These are phyloP conservation scores for Irpex sp. DNA, from an alignment of 1,284 basidiomycete species.

Conservation along the genomic window DNA sequence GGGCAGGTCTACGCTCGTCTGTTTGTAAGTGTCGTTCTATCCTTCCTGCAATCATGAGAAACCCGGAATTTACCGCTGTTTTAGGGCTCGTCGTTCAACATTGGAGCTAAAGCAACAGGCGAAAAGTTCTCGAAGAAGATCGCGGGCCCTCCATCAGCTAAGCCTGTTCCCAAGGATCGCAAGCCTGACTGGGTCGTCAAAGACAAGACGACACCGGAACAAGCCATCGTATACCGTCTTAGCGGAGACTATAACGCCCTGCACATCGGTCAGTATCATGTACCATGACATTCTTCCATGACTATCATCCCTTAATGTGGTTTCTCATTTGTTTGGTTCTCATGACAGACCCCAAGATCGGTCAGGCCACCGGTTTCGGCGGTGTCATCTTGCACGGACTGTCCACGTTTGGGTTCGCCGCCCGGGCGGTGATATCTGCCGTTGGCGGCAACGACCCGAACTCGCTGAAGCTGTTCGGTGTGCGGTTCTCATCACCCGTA, in stretches of 20 bases:
- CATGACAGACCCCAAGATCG: slow-evolving; percentile 61
- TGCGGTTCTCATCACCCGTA: slow-evolving; percentile 77
- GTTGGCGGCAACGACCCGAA: slow-evolving; percentile 57
- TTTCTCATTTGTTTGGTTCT: not conserved
- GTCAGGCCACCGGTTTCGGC: slow-evolving; percentile 70
- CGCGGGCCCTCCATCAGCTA: slow-evolving; percentile 62
- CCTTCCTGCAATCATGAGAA: not conserved
- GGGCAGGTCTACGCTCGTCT: slow-evolving; percentile 70
- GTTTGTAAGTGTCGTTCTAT: slow-evolving; percentile 43
- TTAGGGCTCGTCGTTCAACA: slow-evolving; percentile 69
- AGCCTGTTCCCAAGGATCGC: slow-evolving; percentile 64
- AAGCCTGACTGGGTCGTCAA: slow-evolving; percentile 66
- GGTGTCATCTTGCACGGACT: slow-evolving; percentile 84
- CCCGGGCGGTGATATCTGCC: slow-evolving; percentile 64
- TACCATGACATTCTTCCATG: not conserved
- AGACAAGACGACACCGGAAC: slow-evolving; percentile 71
- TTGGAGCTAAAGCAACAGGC: slow-evolving; percentile 73
- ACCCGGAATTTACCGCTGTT: not conserved
- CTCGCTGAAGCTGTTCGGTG: slow-evolving; percentile 63
- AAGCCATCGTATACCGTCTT: slow-evolving; percentile 76
- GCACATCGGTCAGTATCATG: slow-evolving; percentile 60
- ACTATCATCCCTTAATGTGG: not conserved
- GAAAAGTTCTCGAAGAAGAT: slow-evolving; percentile 67
- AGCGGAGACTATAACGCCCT: slow-evolving; percentile 85
- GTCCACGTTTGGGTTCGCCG: slow-evolving; percentile 73